Base-by-base conservation (phyloP, 2,329 filamentous ascomycete genomes). In the Hortaea werneckii region DNA sequence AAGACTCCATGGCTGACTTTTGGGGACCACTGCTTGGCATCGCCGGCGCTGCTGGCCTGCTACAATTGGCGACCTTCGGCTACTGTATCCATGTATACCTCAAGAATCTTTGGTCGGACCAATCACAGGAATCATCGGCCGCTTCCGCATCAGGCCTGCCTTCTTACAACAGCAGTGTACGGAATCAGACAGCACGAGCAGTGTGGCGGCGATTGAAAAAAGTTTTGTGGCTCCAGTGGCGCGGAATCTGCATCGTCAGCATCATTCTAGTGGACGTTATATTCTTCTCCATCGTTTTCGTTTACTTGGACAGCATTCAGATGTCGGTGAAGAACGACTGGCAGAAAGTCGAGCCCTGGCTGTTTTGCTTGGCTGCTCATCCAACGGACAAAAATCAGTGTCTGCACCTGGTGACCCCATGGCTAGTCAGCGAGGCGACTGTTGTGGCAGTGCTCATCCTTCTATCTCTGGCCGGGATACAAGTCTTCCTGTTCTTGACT, bases 61-160 rank as follows among this genome's bases (percentile, higher is more conserved):
- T 89, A 30, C 92, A 95, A 58, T 78, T 95, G 53, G 75, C 79
- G 38, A 96, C 92, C 5, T 90, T 74, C 52, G 73, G 75, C 10
- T 96, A 98, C 70, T 96, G 92, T 65, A 84, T 95, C 67, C 88
- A 94, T 61, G 87, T 98, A 41, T 98, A 96, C 63, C 74, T 98
- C 44, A 83, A 82, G 46, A 89, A 89, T 27, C 73, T 95, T 45
- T 72, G 67, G 62, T 77, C 80, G 50, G 87, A 94, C 55, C 77
- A 79, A 45, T 30, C 53, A 2, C 71, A 77, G 32, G 43, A 30
- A 3, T 81, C 82, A 4, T 87, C 84, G 0, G 81, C 82, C 35
- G 67, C 66, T 42, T 80, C 73, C 48, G 76, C 77, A 57, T 87
- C 85, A 3, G 77, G 75, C 28, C 70, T 94, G 29, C 85, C 86